Evolutionary conservation across 371 early-diverging fungal genomes (phyloP), one percentile per base, ranked within the genome.

Genomic region (Blyttiomyces sp.): DNA sequence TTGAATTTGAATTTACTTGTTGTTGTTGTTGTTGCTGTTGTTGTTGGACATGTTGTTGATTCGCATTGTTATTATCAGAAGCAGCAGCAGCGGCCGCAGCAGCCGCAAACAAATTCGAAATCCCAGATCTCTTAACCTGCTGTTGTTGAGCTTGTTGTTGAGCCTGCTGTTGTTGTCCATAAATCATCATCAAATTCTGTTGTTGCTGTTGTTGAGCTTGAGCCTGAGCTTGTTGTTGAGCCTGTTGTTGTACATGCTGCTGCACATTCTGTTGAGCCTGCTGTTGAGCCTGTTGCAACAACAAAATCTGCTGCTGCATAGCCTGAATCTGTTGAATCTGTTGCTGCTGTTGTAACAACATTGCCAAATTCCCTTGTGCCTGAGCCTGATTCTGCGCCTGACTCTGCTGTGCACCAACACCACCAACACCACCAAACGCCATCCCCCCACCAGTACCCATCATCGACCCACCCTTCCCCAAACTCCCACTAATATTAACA

Each of bases 331-430:
- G 39, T 26, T 43, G 50, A 34, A 44, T 50, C 16, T 39, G 36
- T 28, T 27, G 57, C 51, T 32, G 32, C 45, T 34, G 21, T 57
- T 63, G 63, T 51, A 49, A 19, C 23, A 32, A 28, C 31, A 21
- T 46, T 24, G 16, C 13, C 46, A 9, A 9, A 5, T 57, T 35
- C 39, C 21, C 39, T 17, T 57, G 57, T 26, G 13, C 55, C 17
- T 9, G 54, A 21, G 7, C 19, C 35, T 54, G 61, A 9, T 9
- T 26, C 34, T 30, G 54, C 32, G 27, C 35, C 55, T 4, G 48
- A 21, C 48, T 43, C 42, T 50, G 58, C n/a, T 44, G 24, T 54
- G 33, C 33, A 9, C 16, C 54, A 54, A 7, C 42, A 9, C 21
- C 54, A 54, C 30, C 24, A 45, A 43, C 56, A 6, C 7, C 7